Conservation (phyloP, 1,284 basidiomycete genomes). For the Ganoderma sinense region DNA sequence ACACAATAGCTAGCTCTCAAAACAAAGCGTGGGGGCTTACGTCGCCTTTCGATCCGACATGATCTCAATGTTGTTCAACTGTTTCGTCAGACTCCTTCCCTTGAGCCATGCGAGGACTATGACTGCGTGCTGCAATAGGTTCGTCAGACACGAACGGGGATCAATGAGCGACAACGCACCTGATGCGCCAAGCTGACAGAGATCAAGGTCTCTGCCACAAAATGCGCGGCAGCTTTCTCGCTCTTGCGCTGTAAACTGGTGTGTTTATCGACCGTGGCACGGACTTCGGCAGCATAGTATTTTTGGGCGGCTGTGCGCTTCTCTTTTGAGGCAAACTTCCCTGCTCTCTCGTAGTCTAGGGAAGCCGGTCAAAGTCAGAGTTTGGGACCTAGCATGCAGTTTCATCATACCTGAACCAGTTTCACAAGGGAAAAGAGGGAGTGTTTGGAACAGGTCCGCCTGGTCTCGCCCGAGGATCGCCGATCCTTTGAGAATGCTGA, state of each 20-base stretch:
- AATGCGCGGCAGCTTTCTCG: neutral
- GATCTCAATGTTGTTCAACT: neutral
- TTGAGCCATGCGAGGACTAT: neutral
- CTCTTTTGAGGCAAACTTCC: neutral
- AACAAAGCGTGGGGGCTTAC: neutral
- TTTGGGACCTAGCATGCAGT: neutral
- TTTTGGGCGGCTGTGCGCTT: neutral
- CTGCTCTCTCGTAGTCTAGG: neutral
- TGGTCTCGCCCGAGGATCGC: neutral
- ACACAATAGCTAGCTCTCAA: too few relatives aligned
- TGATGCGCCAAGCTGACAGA: neutral
- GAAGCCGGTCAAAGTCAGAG: neutral
- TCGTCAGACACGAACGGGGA: neutral
- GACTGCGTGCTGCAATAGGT: neutral
- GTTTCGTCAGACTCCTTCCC: neutral
- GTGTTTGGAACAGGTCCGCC: neutral
- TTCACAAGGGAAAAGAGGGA: neutral
- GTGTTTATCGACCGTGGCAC: neutral
- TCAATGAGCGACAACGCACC: neutral
- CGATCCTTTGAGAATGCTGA: neutral
- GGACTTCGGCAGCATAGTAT: neutral
- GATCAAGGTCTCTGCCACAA: neutral
- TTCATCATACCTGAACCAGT: neutral
- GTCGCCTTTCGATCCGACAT: neutral
- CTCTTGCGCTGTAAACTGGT: neutral